These are phyloP conservation scores for Mortierella sp. DNA, from an alignment of 371 early-diverging fungal species.

Conservation along the genomic window DNA sequence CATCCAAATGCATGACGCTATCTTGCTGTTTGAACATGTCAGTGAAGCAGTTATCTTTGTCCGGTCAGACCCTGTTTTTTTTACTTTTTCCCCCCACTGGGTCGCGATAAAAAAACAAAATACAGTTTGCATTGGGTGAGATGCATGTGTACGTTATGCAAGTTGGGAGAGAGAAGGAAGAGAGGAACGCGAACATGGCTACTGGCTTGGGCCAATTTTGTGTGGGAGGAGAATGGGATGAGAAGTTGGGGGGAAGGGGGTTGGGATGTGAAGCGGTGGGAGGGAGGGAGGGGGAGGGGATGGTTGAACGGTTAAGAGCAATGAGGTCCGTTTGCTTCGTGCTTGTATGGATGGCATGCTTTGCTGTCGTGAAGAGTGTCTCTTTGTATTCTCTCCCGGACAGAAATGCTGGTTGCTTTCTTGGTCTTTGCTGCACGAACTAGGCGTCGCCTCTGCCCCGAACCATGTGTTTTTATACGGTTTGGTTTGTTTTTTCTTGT, in stretches of 20 bases:
- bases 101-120: background rate
- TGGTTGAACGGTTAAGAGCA: background rate
- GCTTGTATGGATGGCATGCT: background rate
- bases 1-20: background rate
- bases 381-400: background rate
- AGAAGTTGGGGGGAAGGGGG: background rate
- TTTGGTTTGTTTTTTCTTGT: background rate
- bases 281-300: background rate
- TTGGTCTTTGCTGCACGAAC: background rate
- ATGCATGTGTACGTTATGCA: slow-evolving; percentile 1
- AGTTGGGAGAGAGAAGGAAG: background rate
- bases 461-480: slow-evolving; percentile 9
- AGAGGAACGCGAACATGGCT: background rate
- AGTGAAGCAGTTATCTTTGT: background rate
- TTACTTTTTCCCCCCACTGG: too few species aligned
- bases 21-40: background rate
- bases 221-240: too few species aligned
- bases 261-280: background rate
- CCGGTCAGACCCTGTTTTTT: background rate
- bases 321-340: background rate
- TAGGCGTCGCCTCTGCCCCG: background rate
- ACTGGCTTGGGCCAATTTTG: background rate
- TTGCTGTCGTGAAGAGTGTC: background rate
- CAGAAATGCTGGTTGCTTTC: background rate
- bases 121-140: background rate